Percentiles rank a stretch among this genome's conserved stretches.
phyloP scores from a whole-genome alignment of 805 yeast species.

The Zygoascus biomembranicola region DNA sequence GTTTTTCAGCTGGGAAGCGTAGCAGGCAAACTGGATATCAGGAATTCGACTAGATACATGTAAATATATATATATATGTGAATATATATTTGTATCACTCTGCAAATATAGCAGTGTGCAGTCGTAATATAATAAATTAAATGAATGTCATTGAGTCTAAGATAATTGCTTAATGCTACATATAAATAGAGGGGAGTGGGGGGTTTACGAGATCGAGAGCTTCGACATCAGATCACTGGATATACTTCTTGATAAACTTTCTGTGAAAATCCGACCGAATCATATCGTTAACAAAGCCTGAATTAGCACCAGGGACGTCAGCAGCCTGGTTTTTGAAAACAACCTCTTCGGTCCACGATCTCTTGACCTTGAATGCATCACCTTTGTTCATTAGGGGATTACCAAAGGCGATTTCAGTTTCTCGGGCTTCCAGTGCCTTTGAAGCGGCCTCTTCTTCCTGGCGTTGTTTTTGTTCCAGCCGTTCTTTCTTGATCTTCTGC shows the following conservation, averaged over 20 bases:
- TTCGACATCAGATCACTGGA: too few relatives aligned
- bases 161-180: background rate
- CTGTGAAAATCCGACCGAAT: conserved; percentile 32
- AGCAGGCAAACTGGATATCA: too few relatives aligned
- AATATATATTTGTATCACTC: too few relatives aligned
- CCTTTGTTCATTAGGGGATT: conserved; percentile 25
- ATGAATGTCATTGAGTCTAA: too few relatives aligned
- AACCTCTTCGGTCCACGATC: conserved; percentile 29
- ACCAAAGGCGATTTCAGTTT: conserved; percentile 23
- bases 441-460: conserved; percentile 15
- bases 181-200: background rate
- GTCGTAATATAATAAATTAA: too few relatives aligned
- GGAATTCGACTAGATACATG: background rate
- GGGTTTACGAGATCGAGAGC: too few relatives aligned
- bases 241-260: conserved; percentile 29
- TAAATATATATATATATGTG: background rate
- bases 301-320: conserved; percentile 17
- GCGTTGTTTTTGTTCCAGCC: conserved; percentile 22
- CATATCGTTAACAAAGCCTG: conserved; percentile 28
- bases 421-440: conserved; percentile 17
- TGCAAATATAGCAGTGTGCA: too few relatives aligned
- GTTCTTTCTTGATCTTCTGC: conserved; percentile 28
- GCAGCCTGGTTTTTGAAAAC: conserved; percentile 29
- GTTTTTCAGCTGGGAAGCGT: too few relatives aligned
- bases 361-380: conserved; percentile 17